Evolutionary conservation across 805 yeast species (phyloP).

Genomic region (Sugiyamaella valdiviana): DNA sequence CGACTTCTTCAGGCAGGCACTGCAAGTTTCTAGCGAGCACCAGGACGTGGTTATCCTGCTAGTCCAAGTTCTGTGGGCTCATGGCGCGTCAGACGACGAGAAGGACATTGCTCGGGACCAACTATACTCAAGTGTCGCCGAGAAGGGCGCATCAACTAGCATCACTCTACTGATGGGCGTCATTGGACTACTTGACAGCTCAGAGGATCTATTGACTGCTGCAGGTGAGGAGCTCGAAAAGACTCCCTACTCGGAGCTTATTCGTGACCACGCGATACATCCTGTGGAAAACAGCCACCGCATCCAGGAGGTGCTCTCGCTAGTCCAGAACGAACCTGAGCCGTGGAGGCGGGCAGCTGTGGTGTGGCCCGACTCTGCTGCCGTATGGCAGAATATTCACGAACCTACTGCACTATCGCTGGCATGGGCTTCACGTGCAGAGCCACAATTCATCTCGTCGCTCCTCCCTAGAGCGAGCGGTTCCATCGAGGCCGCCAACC

Average conservation of each 20-base stretch:
- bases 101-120: constrained; percentile 82
- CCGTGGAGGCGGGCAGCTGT: constrained; percentile 67
- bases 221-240: constrained; percentile 58
- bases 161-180: constrained; percentile 76
- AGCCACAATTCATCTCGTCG: constrained; percentile 38
- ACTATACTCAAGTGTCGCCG: constrained; percentile 57
- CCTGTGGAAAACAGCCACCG: constrained; percentile 46
- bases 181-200: constrained; percentile 56
- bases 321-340: constrained; percentile 42
- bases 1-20: constrained; percentile 58
- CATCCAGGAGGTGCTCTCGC: constrained; percentile 54
- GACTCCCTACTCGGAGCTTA: constrained; percentile 42
- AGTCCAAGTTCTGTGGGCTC: constrained; percentile 73
- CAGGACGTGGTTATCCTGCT: constrained; percentile 64
- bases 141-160: constrained; percentile 57
- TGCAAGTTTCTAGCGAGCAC: constrained; percentile 50
- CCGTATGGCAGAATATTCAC: constrained; percentile 65
- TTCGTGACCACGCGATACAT: not conserved
- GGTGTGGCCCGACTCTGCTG: constrained; percentile 63
- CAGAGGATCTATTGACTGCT: constrained; percentile 49
- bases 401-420: constrained; percentile 51
- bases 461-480: constrained; percentile 43
- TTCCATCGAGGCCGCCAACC: constrained; percentile 50
- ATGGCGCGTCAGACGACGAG: constrained; percentile 62
- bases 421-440: constrained; percentile 36